Evolutionary conservation across 257 asterid species (phyloP), one percentile per base, ranked within the genome.

Genomic region (Gynochthodes officinalis): DNA sequence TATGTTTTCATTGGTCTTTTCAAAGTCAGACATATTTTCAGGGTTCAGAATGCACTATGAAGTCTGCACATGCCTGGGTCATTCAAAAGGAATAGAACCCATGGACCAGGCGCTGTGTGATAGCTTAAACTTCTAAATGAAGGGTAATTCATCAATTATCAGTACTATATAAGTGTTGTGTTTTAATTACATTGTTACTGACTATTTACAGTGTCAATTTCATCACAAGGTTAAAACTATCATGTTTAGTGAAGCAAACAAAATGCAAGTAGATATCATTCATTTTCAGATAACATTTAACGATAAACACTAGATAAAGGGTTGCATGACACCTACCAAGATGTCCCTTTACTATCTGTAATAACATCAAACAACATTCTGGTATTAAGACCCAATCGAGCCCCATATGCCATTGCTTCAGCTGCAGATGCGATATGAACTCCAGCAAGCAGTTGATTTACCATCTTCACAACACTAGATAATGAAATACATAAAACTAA

Each of bases 401-500:
- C 97, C 67, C 92, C 95, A 71, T 88, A 88, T 70, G 97, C 97
- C 85, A 94, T 82, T 53, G 97, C 99, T 88, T 94, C 99, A 27
- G 99, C 99, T 60, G 97, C 90, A 75, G 99, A 86, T 78, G 97
- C 97, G 72, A 94, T 94, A 80, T 94, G 99, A 80, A 94, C 97
- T 80, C 99, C 99, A 81, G 99, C 99, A 78, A 94, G 99, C 78
- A 94, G 87, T 79, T 94, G 99, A 81, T 94, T 94, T 83, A 94
- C 85, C 99, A 94, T 94, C 88, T 94, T 94, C 57, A 94, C 93
- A 66, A 88, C 92, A 88, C 99, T 94, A 71, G 53, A 35, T 48
- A 60, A 44, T 13, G 50, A 32, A 75, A 65, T 14, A 33, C 19
- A 10, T 19, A 50, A 21, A 62, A 59, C 48, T 25, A 59, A 21